Evolutionary conservation across 192 early-diverging fungal genomes (phyloP), one percentile per base, ranked within the genome.

Genomic region (Jimgerdemannia flammicorona): DNA sequence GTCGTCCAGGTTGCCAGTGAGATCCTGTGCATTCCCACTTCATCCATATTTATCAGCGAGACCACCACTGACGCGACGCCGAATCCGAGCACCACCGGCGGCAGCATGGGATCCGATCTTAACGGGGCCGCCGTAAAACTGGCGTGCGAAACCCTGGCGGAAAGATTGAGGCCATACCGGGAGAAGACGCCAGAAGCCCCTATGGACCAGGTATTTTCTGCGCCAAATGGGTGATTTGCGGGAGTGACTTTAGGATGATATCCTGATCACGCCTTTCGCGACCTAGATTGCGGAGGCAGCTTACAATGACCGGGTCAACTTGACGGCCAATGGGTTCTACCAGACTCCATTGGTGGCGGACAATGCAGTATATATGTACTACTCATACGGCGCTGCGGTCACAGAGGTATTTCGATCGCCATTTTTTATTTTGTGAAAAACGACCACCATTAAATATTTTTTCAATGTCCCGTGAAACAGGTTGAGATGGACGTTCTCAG

Each of bases 401-500:
- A 68, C 67, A 7, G 67, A 68, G 40, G 67, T 93, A 95, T 80
- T 82, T 96, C 18, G 83, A 86, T 9, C 93, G 88, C 76, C 29
- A 29, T 29, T 29, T 29, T 0, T 29, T 29, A 0, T 81, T 93
- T 81, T 94, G 92, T 92, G 83, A 81, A 17, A 90, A 86, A 29
- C 75, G 86, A 91, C 66, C 77, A 84, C 71, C 93, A 93, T 0
- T 81, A 84, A 40, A 85, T 93, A 74, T 95, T 86, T 78, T n/a
- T 90, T 88, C 71, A 95, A 96, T 83, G 94, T 95, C 93, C 94
- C 3, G 81, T 88, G 44, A 91, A 91, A 8, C 93, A 95, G 81
- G 93, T 96, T 17, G 95, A 96, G 84, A 82, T 96, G 7, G 95
- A 96, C 79, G 83, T 90, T 0, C 81, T 96, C 79, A 96, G 93